These are phyloP conservation scores for Backusella morwellensis DNA, from an alignment of 192 early-diverging fungal species.

Conservation along the genomic window DNA sequence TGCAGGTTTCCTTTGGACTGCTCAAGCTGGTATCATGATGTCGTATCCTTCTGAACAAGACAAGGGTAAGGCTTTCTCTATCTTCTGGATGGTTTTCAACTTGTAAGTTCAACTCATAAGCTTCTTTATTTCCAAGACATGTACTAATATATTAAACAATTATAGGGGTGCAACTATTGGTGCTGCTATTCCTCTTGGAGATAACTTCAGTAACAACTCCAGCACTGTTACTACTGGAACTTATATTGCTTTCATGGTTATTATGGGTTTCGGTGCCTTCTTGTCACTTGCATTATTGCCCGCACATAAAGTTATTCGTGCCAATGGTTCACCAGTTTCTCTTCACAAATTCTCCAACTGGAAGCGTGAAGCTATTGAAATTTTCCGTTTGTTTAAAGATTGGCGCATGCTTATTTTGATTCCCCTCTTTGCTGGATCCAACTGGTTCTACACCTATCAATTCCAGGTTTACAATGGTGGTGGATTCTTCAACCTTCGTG, in stretches of 20 bases:
- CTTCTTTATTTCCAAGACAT: not conserved
- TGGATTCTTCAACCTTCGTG: slow-evolving; percentile 65
- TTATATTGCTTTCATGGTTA: slow-evolving; percentile 70
- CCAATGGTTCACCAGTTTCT: slow-evolving; percentile 67
- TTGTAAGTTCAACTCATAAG: slow-evolving; percentile 23
- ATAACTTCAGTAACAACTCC: slow-evolving; percentile 57
- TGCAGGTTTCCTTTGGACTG: slow-evolving; percentile 71
- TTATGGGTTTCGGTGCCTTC: slow-evolving; percentile 64
- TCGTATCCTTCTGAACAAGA: slow-evolving; percentile 82
- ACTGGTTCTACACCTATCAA: slow-evolving; percentile 83
- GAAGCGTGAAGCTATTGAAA: slow-evolving; percentile 48
- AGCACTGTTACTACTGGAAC: slow-evolving; percentile 60
- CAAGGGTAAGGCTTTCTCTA: slow-evolving; percentile 79
- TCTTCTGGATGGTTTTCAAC: slow-evolving; percentile 88
- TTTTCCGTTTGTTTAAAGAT: slow-evolving; percentile 58
- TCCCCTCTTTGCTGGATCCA: slow-evolving; percentile 69
- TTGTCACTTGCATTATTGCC: slow-evolving; percentile 58
- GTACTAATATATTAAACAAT: slow-evolving; percentile 4
- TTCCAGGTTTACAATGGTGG: slow-evolving; percentile 62
- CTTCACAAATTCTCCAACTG: slow-evolving; percentile 71
- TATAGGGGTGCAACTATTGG: slow-evolving; percentile 71
- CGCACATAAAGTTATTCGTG: slow-evolving; percentile 57
- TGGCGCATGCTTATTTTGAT: slow-evolving; percentile 63
- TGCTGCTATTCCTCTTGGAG: slow-evolving; percentile 68
- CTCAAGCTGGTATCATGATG: slow-evolving; percentile 69